Conservation (phyloP, 2,329 filamentous ascomycete species). For the Sclerotinia nivalis region DNA sequence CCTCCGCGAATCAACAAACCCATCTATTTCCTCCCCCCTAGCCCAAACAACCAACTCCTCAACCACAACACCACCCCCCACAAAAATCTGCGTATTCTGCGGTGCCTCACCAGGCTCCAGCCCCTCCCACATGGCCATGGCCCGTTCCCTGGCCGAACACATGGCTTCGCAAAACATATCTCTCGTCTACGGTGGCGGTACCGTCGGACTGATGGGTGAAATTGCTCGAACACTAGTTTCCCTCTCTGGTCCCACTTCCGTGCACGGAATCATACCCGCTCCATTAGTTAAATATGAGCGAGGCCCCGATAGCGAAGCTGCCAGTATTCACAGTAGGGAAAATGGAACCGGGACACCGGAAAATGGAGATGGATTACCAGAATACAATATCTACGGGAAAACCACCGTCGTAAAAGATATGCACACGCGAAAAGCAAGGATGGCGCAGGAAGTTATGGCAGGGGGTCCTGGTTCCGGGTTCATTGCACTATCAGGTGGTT, state of each 20-base stretch:
- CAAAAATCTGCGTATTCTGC: conserved; percentile 61
- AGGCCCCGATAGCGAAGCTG: conserved; percentile 55
- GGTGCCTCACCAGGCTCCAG: conserved; percentile 74
- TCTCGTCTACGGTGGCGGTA: conserved; percentile 94
- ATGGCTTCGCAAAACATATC: conserved; percentile 77
- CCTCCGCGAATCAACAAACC: neutral
- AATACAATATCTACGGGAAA: conserved; percentile 64
- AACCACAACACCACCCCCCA: conserved; percentile 5
- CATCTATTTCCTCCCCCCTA: conserved; percentile 10
- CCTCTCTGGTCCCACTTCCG: conserved; percentile 74
- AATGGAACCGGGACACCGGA: conserved; percentile 20
- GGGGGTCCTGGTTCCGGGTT: conserved; percentile 86
- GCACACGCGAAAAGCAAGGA: conserved; percentile 93
- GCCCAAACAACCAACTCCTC: conserved; percentile 13
- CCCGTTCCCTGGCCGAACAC: conserved; percentile 68
- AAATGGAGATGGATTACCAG: conserved; percentile 44
- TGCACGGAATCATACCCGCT: conserved; percentile 92
- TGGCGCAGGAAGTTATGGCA: conserved; percentile 83
- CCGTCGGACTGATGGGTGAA: conserved; percentile 93
- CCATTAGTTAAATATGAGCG: conserved; percentile 80
- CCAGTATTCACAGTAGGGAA: conserved; percentile 27
- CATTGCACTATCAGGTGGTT: conserved; percentile 84
- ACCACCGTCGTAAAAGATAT: conserved; percentile 93
- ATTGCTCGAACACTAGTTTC: conserved; percentile 82
- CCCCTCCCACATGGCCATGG: conserved; percentile 67